Evolutionary conservation across 2,329 filamentous ascomycete species (phyloP).

Genomic region (Fusarium tjaetaba): DNA sequence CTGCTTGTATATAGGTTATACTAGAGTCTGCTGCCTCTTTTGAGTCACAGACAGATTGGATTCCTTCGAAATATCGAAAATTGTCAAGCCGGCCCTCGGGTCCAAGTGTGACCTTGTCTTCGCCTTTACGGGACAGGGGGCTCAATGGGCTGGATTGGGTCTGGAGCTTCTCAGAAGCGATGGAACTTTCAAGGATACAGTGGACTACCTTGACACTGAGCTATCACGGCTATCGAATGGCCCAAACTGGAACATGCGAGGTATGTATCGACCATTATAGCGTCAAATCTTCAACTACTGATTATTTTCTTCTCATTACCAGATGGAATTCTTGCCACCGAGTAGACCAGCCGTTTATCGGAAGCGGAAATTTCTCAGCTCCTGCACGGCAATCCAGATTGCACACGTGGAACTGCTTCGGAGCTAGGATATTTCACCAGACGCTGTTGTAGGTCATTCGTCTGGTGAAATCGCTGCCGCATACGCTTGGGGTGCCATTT

Average conservation of each 20-base stretch:
- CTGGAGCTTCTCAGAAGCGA: conserved; percentile 4
- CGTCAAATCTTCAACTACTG: neutral
- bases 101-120: conserved; percentile 6
- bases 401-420: conserved; percentile 3
- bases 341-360: neutral
- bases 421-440: conserved; percentile 5
- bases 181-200: conserved; percentile 1
- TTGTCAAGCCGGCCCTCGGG: neutral
- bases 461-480: conserved; percentile 5
- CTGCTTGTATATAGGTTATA: conserved; percentile 4
- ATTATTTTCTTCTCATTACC: neutral
- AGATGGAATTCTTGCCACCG: conserved; percentile 6
- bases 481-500: conserved; percentile 8
- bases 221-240: conserved; percentile 4
- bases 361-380: conserved; percentile 4
- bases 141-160: conserved; percentile 4
- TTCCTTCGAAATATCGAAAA: conserved; percentile 4
- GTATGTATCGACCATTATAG: neutral
- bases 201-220: conserved; percentile 2
- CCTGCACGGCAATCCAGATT: conserved; percentile 6
- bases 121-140: conserved; percentile 5
- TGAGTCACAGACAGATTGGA: conserved; percentile 8
- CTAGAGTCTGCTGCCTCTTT: conserved; percentile 11
- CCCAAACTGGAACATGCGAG: conserved; percentile 2
- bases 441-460: conserved; percentile 10